phyloP scores from a whole-genome alignment of 176 grass and related monocot species.

The Microstegium vimineum region DNA sequence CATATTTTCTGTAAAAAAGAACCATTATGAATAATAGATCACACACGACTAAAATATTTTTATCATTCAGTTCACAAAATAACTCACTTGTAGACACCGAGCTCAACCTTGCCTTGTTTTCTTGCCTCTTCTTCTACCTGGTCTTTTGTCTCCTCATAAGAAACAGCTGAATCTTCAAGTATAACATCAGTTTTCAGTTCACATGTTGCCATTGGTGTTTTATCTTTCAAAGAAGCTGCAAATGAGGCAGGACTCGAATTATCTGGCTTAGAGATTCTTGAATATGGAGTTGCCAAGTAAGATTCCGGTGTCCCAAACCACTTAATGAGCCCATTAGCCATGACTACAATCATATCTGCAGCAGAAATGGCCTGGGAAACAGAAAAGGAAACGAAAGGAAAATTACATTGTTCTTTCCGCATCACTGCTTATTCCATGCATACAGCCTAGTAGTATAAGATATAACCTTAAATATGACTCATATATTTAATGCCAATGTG shows the following conservation, averaged over 20 bases:
- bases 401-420: neutral
- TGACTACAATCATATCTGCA: conserved; percentile 85
- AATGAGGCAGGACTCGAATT: conserved; percentile 40
- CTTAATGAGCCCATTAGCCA: conserved; percentile 64
- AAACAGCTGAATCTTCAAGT: conserved; percentile 36
- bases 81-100: conserved; percentile 83
- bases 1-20: conserved; percentile 73
- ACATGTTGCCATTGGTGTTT: conserved; percentile 12
- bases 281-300: conserved; percentile 67
- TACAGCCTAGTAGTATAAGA: neutral
- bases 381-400: conserved; percentile 5
- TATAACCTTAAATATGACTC: conserved; percentile 1
- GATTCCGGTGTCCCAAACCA: conserved; percentile 64
- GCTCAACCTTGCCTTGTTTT: conserved; percentile 88
- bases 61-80: neutral
- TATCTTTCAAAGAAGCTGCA: conserved; percentile 39
- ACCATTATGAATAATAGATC: neutral
- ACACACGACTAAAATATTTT: conserved; percentile 4
- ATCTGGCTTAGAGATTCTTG: conserved; percentile 48
- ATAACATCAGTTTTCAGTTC: conserved; percentile 32
- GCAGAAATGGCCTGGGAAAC: conserved; percentile 64
- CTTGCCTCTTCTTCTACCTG: conserved; percentile 53
- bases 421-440: neutral
- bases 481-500: neutral
- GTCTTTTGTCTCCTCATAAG: conserved; percentile 38